A percentile compares a stretch with the other conserved stretches of the same genome.
These are phyloP conservation scores for Suillus decipiens DNA, from an alignment of 768 basidiomycete genomes.

Conservation along the genomic window DNA sequence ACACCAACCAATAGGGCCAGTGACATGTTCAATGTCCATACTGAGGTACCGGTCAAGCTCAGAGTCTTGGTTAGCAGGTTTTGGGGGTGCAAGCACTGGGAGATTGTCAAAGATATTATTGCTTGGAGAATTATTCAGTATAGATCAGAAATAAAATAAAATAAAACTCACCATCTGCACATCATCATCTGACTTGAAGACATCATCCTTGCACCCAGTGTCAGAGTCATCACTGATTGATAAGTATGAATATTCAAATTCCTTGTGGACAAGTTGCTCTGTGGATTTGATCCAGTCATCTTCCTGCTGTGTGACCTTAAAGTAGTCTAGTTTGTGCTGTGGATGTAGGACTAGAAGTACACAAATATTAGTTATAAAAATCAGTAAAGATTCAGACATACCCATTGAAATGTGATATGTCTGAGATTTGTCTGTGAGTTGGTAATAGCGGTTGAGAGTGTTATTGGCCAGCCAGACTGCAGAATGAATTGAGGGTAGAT, in stretches of 20 bases:
- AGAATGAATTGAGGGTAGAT: no score
- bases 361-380: not conserved
- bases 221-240: not conserved
- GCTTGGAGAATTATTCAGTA: not conserved
- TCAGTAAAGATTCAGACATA: no score
- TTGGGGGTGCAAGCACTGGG: slow-evolving; percentile 22
- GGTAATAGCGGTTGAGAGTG: no score
- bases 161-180: not conserved
- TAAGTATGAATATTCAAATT: slow-evolving; percentile 15
- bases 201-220: not conserved
- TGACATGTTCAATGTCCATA: slow-evolving; percentile 25
- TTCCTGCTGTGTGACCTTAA: slow-evolving; percentile 26
- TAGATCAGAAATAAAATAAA: not conserved
- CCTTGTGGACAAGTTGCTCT: slow-evolving; percentile 20
- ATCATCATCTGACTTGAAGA: not conserved
- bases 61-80: slow-evolving; percentile 23
- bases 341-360: slow-evolving; percentile 30
- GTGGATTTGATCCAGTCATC: slow-evolving; percentile 29
- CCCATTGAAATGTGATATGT: no score
- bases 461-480: no score
- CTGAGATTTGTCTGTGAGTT: no score
- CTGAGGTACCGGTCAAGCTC: slow-evolving; percentile 34
- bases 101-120: slow-evolving; percentile 36
- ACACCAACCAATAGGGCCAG: slow-evolving; percentile 36
- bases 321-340: slow-evolving; percentile 29